Percentiles rank a stretch among this genome's conserved stretches.
phyloP scores from a whole-genome alignment of 2,329 filamentous ascomycete species.

The Didymella exigua region DNA sequence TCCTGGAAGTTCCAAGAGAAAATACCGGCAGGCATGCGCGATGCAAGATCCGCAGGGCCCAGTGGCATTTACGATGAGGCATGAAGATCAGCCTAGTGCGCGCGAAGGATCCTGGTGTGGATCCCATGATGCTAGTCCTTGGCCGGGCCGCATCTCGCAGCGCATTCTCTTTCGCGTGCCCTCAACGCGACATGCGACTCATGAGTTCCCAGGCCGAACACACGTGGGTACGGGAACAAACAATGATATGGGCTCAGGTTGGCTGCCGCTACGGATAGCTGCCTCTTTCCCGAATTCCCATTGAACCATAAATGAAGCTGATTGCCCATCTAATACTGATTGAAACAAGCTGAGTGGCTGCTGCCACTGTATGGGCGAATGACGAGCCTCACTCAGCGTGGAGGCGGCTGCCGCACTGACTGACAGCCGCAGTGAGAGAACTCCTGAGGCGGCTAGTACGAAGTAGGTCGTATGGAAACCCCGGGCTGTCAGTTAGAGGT shows the following conservation, averaged over 20 bases:
- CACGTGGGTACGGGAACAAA: conserved; percentile 21
- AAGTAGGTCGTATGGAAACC: conserved; percentile 28
- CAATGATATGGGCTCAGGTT: conserved; percentile 16
- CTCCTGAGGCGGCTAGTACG: conserved; percentile 16
- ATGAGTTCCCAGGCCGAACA: conserved; percentile 8
- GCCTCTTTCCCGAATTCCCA: conserved; percentile 27
- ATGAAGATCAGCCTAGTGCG: conserved; percentile 22
- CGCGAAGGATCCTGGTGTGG: conserved; percentile 31
- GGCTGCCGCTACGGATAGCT: conserved; percentile 26
- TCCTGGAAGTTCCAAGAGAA: not conserved
- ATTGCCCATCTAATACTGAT: conserved; percentile 18
- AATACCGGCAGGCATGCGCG: conserved; percentile 4
- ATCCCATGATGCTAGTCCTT: conserved; percentile 27
- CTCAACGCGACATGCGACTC: conserved; percentile 12
- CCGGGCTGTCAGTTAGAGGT: conserved; percentile 27
- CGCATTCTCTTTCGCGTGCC: conserved; percentile 23
- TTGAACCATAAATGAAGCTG: conserved; percentile 14
- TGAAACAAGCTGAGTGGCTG: conserved; percentile 18
- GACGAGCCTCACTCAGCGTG: conserved; percentile 21
- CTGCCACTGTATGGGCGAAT: conserved; percentile 14
- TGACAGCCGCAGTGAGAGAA: conserved; percentile 10
- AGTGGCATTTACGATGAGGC: conserved; percentile 9
- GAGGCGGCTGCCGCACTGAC: conserved; percentile 21
- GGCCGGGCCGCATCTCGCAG: conserved; percentile 20
- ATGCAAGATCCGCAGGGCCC: conserved; percentile 12